Evolutionary conservation across 2,329 filamentous ascomycete species (phyloP).

Genomic region (Microdochium trichocladiopsis): DNA sequence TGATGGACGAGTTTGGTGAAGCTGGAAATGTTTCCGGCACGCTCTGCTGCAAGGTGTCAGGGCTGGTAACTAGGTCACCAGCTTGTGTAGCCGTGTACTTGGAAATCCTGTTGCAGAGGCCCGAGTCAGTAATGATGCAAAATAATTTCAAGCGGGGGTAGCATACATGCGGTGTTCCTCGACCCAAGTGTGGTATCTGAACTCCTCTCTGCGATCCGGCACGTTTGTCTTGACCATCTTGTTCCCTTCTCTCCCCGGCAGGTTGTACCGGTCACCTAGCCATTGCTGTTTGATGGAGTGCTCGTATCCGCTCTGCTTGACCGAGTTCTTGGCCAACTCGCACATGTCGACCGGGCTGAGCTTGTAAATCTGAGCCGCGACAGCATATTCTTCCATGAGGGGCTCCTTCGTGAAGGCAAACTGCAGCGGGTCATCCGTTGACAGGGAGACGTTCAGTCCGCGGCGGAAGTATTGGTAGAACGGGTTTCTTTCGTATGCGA

Average conservation of each 20-base stretch:
- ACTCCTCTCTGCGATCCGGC: slow-evolving; percentile 85
- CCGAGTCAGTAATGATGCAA: not conserved
- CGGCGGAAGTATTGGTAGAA: slow-evolving; percentile 94
- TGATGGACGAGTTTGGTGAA: slow-evolving; percentile 23
- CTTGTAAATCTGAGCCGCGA: slow-evolving; percentile 98
- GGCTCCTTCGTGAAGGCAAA: slow-evolving; percentile 99
- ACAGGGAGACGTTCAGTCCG: slow-evolving; percentile 90
- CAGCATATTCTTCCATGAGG: slow-evolving; percentile 94
- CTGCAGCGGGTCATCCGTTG: slow-evolving; percentile 92
- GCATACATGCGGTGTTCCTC: slow-evolving; percentile 81
- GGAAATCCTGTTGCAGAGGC: slow-evolving; percentile 11
- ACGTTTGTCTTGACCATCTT: slow-evolving; percentile 95
- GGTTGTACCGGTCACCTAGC: slow-evolving; percentile 72
- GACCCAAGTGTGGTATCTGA: slow-evolving; percentile 76
- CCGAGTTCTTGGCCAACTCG: slow-evolving; percentile 92
- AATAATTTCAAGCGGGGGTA: not conserved
- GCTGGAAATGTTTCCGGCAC: slow-evolving; percentile 6
- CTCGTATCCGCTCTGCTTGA: slow-evolving; percentile 92
- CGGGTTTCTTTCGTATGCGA: slow-evolving; percentile 94
- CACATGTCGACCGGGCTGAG: slow-evolving; percentile 97
- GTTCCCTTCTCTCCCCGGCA: slow-evolving; percentile 78
- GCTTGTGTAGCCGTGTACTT: slow-evolving; percentile 12
- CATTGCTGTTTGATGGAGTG: slow-evolving; percentile 82
- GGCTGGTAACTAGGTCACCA: slow-evolving; percentile 10
- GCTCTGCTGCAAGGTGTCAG: slow-evolving; percentile 7